Percentiles rank a stretch among this genome's conserved stretches.
Evolutionary conservation across 306 rosid genomes (phyloP).

Genomic region (Oxytropis ochrocephala): DNA sequence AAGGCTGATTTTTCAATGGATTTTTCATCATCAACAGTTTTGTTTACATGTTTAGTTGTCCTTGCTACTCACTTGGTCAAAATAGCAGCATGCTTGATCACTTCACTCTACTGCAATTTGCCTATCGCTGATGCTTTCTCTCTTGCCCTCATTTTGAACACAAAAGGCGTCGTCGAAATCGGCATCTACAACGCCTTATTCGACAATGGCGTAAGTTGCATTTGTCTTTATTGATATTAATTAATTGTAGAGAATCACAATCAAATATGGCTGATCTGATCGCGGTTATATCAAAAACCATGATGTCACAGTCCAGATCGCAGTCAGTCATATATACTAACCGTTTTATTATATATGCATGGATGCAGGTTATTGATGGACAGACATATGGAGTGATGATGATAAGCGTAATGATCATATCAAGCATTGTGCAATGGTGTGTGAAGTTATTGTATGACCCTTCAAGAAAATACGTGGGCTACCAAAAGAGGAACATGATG

Average conservation of each 20-base stretch:
- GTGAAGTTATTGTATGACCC: slow-evolving; percentile 46
- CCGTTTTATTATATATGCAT: background rate
- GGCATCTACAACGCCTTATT: background rate
- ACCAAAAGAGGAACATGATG: slow-evolving; percentile 38
- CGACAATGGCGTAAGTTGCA: slow-evolving; percentile 10
- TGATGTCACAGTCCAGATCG: no score
- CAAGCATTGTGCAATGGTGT: slow-evolving; percentile 24
- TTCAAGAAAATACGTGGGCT: slow-evolving; percentile 43
- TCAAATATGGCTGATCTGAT: no score
- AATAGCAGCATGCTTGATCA: background rate
- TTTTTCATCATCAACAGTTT: background rate
- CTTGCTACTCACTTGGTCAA: background rate
- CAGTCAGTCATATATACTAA: no score
- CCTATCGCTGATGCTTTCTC: slow-evolving; percentile 39
- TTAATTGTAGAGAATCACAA: no score
- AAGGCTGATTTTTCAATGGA: slow-evolving; percentile 24
- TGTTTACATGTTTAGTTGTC: background rate
- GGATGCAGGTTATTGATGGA: slow-evolving; percentile 18
- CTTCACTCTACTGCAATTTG: slow-evolving; percentile 29
- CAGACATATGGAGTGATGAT: background rate
- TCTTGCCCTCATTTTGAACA: slow-evolving; percentile 44
- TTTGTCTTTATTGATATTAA: no score
- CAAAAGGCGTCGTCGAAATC: slow-evolving; percentile 57
- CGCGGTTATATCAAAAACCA: no score
- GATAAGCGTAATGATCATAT: slow-evolving; percentile 9